These are phyloP conservation scores for Lodderomyces orthopsilosis DNA, from an alignment of 1,139 yeast genomes.

Conservation along the genomic window DNA sequence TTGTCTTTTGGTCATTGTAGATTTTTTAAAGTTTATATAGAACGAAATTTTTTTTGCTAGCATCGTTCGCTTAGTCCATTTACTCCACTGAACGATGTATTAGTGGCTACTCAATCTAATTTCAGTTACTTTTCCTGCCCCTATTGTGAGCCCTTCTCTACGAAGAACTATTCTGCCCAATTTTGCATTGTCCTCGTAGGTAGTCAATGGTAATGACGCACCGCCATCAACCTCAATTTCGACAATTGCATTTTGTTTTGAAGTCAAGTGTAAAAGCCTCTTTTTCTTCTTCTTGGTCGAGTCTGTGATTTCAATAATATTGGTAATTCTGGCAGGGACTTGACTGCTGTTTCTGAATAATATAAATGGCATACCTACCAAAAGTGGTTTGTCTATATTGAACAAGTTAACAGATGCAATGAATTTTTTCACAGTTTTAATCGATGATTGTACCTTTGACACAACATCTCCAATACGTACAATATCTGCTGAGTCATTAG, in stretches of 20 bases:
- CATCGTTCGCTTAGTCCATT: too few relatives aligned
- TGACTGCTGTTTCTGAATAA: conserved; percentile 80
- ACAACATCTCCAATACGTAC: conserved; percentile 68
- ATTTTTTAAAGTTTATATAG: conserved; percentile 41
- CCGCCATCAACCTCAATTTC: conserved; percentile 60
- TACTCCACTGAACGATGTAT: too few relatives aligned
- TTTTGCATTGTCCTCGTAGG: conserved; percentile 55
- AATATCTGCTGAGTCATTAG: conserved; percentile 50
- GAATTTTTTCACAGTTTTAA: conserved; percentile 51
- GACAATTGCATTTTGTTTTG: conserved; percentile 71
- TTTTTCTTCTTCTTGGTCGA: conserved; percentile 27
- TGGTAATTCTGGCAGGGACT: conserved; percentile 67
- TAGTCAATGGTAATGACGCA: conserved; percentile 59
- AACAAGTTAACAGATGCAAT: conserved; percentile 62
- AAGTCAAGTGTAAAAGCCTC: conserved; percentile 67
- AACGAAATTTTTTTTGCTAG: too few relatives aligned
- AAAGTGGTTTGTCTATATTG: conserved; percentile 67
- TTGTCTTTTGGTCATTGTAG: conserved; percentile 59
- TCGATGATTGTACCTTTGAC: conserved; percentile 45
- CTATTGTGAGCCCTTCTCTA: conserved; percentile 82
- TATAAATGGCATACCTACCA: conserved; percentile 81
- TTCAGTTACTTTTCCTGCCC: conserved; percentile 68
- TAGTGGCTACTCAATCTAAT: background rate
- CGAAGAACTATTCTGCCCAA: conserved; percentile 83
- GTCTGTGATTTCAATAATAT: conserved; percentile 48